These are phyloP conservation scores for Pestalotiopsis sp. DNA, from an alignment of 2,329 filamentous ascomycete species.

Conservation along the genomic window DNA sequence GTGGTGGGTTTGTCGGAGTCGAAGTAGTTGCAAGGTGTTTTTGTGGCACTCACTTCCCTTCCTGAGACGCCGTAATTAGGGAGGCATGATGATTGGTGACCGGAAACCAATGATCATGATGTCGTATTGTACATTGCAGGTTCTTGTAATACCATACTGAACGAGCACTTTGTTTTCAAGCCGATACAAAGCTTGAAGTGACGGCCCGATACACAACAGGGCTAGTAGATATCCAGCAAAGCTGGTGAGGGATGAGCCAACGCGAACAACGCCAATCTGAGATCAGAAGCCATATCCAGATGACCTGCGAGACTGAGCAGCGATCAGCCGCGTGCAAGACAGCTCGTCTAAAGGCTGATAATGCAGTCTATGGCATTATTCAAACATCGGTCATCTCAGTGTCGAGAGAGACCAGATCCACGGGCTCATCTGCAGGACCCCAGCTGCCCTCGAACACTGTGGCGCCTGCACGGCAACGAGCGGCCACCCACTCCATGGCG, in stretches of 20 bases:
- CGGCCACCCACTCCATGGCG: constrained; percentile 79
- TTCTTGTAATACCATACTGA: background rate
- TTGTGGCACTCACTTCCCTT: background rate
- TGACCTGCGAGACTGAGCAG: constrained; percentile 30
- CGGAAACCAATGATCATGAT: background rate
- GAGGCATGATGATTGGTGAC: background rate
- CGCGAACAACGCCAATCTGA: constrained; percentile 22
- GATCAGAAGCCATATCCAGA: constrained; percentile 31
- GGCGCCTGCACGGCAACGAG: constrained; percentile 80
- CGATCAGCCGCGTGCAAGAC: constrained; percentile 21
- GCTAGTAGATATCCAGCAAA: constrained; percentile 30
- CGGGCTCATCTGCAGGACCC: constrained; percentile 70
- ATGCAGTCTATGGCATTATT: constrained; percentile 24
- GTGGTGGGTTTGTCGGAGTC: background rate
- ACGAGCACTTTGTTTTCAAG: background rate
- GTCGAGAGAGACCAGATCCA: constrained; percentile 43
- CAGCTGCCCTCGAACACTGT: constrained; percentile 96
- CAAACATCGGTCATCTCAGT: constrained; percentile 64
- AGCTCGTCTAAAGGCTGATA: constrained; percentile 20
- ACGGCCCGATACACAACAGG: background rate
- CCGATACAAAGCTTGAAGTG: background rate
- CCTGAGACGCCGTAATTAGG: background rate
- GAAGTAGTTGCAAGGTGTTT: background rate
- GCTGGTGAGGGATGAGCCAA: constrained; percentile 30
- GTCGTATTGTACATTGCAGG: constrained; percentile 3